Percentiles rank a stretch among this genome's conserved stretches.
Conservation (phyloP, 306 rosid species). For the Ochetophila trinervis region DNA sequence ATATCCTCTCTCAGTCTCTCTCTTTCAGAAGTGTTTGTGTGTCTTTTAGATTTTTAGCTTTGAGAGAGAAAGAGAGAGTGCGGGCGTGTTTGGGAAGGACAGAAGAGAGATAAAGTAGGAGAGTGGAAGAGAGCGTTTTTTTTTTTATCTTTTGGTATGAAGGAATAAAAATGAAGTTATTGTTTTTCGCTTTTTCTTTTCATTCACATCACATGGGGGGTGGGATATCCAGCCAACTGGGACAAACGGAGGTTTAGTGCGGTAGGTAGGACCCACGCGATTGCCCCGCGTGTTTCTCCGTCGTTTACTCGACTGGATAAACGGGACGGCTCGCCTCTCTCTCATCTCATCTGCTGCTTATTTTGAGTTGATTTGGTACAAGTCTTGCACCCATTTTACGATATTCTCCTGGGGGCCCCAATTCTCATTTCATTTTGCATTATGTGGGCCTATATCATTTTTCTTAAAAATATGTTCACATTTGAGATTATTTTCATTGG, state of each 20-base stretch:
- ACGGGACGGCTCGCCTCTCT: neutral
- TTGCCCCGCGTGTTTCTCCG: conserved; percentile 44
- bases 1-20: conserved; percentile 23
- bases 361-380: conserved; percentile 11
- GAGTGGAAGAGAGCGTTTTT: conserved; percentile 5
- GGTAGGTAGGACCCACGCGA: conserved; percentile 53
- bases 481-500: no score
- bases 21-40: conserved; percentile 7
- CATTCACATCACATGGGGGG: neutral
- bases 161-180: no score
- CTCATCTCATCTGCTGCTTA: neutral
- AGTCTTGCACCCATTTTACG: conserved; percentile 10
- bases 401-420: conserved; percentile 10
- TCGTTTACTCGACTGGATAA: conserved; percentile 6
- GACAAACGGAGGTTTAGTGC: neutral
- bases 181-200: neutral
- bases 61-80: conserved; percentile 23
- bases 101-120: neutral
- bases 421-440: neutral
- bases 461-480: neutral
- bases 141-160: no score
- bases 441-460: neutral
- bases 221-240: neutral
- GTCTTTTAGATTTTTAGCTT: neutral
- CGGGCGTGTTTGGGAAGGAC: neutral